Conservation (phyloP, 106 monocot genomes). For the Dendrobium chrysotoxum region DNA sequence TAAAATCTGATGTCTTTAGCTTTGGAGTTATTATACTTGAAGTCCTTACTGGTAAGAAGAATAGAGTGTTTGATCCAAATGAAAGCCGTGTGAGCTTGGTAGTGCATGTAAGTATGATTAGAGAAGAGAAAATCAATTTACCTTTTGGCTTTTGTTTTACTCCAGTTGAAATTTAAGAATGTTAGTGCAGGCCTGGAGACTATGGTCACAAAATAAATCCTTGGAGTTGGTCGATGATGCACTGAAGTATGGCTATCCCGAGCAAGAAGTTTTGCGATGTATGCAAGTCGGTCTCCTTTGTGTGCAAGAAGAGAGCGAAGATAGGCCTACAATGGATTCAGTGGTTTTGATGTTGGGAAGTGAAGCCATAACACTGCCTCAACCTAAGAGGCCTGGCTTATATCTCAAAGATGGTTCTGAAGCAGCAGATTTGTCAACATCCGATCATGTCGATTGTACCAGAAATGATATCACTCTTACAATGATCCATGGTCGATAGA, state of each 20-base stretch:
- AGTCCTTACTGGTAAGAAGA: not conserved
- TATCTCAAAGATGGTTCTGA: not conserved
- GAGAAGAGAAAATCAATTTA: constrained; percentile 34
- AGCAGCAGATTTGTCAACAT: not conserved
- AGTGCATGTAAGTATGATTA: constrained; percentile 13
- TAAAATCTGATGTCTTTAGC: constrained; percentile 6
- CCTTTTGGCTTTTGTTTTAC: not conserved
- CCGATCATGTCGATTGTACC: not conserved
- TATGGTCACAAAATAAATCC: constrained; percentile 5
- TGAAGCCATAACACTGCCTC: constrained; percentile 1
- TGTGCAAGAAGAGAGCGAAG: constrained; percentile 26
- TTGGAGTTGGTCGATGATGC: constrained; percentile 2
- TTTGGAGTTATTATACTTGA: not conserved
- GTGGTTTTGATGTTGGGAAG: constrained; percentile 39
- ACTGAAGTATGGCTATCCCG: constrained; percentile 10
- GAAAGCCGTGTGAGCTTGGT: not conserved
- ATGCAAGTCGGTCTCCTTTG: constrained; percentile 37
- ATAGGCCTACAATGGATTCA: constrained; percentile 32
- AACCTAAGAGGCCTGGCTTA: constrained; percentile 18
- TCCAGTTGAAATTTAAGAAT: not conserved
- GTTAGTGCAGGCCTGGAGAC: constrained; percentile 5
- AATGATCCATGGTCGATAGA: not conserved
- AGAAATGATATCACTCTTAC: constrained; percentile 4
- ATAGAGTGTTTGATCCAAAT: not conserved
- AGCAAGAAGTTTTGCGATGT: constrained; percentile 16